Evolutionary conservation across 495 filamentous ascomycete genomes (phyloP).

Genomic region (Achaetomiella virescens): DNA sequence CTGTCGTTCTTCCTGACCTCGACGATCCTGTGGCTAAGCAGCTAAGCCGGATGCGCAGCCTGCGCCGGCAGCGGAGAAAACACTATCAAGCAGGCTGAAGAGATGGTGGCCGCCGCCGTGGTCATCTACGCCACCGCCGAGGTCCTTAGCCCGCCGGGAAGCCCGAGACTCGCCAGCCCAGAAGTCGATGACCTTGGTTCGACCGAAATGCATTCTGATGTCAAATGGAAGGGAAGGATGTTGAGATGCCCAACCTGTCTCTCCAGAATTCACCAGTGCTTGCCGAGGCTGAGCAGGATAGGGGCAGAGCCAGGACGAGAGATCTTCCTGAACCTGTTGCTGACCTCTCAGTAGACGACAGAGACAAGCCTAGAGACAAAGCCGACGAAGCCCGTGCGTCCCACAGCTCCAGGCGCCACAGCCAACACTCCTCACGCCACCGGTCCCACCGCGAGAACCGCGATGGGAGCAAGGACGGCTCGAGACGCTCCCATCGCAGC

Average conservation of each 20-base stretch:
- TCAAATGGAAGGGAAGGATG: conserved; percentile 31
- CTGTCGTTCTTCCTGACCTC: conserved; percentile 39
- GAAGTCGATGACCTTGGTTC: conserved; percentile 24
- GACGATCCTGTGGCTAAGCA: conserved; percentile 36
- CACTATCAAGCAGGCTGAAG: conserved; percentile 38
- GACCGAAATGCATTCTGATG: conserved; percentile 28
- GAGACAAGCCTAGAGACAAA: conserved; percentile 29
- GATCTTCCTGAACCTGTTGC: conserved; percentile 34
- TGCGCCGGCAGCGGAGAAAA: conserved; percentile 34
- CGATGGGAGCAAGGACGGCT: conserved; percentile 31
- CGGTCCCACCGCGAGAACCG: conserved; percentile 27
- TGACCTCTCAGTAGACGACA: conserved; percentile 45
- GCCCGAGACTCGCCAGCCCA: conserved; percentile 26
- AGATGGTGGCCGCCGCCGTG: conserved; percentile 43
- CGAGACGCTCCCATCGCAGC: conserved; percentile 29
- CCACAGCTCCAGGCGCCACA: conserved; percentile 30
- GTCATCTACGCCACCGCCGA: conserved; percentile 42
- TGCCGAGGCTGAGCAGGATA: conserved; percentile 14
- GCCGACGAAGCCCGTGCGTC: conserved; percentile 26
- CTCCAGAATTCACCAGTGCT: conserved; percentile 13
- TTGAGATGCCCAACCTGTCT: conserved; percentile 21
- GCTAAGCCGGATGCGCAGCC: conserved; percentile 33
- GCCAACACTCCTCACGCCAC: conserved; percentile 30
- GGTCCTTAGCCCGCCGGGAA: conserved; percentile 32
- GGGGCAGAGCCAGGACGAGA: conserved; percentile 28